Percentiles rank a stretch among this genome's conserved stretches.
Evolutionary conservation across 2,329 filamentous ascomycete species (phyloP).

Genomic region (Xylogone sp.): DNA sequence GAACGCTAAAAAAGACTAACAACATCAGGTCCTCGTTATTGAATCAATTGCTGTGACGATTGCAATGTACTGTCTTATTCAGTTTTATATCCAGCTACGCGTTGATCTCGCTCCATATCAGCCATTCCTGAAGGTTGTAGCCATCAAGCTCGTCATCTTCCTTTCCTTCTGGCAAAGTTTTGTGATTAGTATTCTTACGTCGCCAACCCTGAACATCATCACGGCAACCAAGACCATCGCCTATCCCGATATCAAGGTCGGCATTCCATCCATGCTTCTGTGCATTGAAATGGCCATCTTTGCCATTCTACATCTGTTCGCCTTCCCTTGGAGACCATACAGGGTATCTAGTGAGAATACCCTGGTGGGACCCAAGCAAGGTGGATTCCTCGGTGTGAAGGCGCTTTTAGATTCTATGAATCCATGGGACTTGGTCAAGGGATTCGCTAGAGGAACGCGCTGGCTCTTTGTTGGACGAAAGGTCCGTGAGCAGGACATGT

Average conservation of each 20-base stretch:
- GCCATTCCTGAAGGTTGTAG: constrained; percentile 76
- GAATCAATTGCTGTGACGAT: constrained; percentile 71
- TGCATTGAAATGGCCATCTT: constrained; percentile 86
- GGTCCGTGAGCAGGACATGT: constrained; percentile 49
- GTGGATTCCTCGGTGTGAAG: constrained; percentile 59
- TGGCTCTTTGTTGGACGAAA: constrained; percentile 78
- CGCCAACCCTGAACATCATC: constrained; percentile 52
- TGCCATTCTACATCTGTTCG: constrained; percentile 73
- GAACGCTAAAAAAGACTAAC: no score
- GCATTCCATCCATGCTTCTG: constrained; percentile 72
- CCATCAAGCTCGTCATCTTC: constrained; percentile 90
- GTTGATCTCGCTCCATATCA: constrained; percentile 63
- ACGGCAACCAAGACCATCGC: constrained; percentile 59
- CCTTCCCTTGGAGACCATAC: constrained; percentile 77
- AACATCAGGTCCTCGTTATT: constrained; percentile 55
- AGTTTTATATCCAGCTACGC: constrained; percentile 79
- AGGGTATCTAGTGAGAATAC: constrained; percentile 41
- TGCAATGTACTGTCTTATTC: constrained; percentile 85
- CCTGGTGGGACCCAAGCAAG: constrained; percentile 48
- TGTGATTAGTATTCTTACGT: constrained; percentile 56
- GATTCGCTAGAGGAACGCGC: constrained; percentile 69
- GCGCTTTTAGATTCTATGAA: constrained; percentile 73
- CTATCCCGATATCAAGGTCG: constrained; percentile 74
- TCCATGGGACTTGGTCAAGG: constrained; percentile 79
- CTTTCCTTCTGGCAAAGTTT: constrained; percentile 82